phyloP scores from a whole-genome alignment of 352 stramenopile genomes.

The Peronospora farinosa region DNA sequence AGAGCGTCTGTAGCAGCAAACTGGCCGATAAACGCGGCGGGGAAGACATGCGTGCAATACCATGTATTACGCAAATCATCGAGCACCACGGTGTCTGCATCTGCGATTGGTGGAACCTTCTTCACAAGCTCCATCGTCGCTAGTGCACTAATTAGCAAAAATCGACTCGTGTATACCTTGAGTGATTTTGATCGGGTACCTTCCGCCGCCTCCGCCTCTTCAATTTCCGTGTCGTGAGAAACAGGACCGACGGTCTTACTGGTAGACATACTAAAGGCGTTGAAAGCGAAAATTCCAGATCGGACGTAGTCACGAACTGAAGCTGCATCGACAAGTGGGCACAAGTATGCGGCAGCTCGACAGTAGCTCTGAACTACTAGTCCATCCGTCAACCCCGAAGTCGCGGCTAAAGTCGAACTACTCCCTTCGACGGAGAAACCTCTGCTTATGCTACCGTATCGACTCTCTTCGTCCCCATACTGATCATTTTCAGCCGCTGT shows the following conservation, averaged over 20 bases:
- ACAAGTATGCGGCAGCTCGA: constrained; percentile 66
- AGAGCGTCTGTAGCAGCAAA: constrained; percentile 48
- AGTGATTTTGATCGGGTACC: constrained; percentile 2
- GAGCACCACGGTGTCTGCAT: constrained; percentile 28
- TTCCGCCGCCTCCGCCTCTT: not conserved
- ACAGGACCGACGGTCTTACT: constrained; percentile 7
- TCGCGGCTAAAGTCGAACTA: constrained; percentile 11
- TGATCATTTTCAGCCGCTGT: constrained; percentile 63
- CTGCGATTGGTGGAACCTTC: constrained; percentile 48
- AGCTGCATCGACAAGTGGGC: constrained; percentile 41
- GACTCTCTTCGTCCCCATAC: constrained; percentile 58
- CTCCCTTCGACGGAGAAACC: constrained; percentile 7
- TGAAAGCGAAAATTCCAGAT: constrained; percentile 60
- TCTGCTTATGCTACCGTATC: constrained; percentile 30
- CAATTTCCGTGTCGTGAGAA: constrained; percentile 13
- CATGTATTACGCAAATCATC: constrained; percentile 46
- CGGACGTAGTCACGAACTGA: constrained; percentile 55
- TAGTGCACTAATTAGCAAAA: constrained; percentile 62
- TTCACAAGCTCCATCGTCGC: constrained; percentile 61
- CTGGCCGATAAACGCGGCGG: constrained; percentile 67
- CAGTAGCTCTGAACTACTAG: constrained; percentile 71
- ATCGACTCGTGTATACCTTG: constrained; percentile 48
- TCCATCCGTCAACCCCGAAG: constrained; percentile 40
- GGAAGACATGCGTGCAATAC: constrained; percentile 65
- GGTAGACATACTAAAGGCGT: constrained; percentile 6